Evolutionary conservation across 176 grass and related monocot genomes (phyloP), one percentile per base, ranked within the genome.

Genomic region (Triticum monococcum): DNA sequence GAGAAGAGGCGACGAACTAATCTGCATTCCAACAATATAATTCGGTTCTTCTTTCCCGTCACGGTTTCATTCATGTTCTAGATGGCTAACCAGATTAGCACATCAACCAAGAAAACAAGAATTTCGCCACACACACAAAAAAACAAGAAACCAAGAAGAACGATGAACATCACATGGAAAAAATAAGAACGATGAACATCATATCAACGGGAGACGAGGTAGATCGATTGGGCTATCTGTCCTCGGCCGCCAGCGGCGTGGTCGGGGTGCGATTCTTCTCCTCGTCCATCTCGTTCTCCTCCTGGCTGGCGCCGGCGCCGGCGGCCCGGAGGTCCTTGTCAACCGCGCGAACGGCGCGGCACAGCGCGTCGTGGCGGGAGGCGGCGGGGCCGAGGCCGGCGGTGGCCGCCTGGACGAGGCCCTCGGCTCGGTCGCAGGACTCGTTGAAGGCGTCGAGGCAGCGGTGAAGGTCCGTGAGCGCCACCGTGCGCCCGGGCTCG

Each of bases 381-480:
- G n/a, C 7, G 3, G 3, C 12, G 59, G 22, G 1, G 17, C 9
- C 20, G 77, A 12, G 32, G 10, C 57, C 9, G 22, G 23, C 4
- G 20, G 46, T 2, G 16, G 78, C 61, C 0, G 12, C 33, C 22
- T 3, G 22, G 54, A 84, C 36, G 68, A 75, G 68, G 9, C 30
- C 81, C 14, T 75, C 68, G 23, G 81, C 69, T 17, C 54, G n/a
- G 24, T 84, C 81, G 68, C 81, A 84, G 35, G 35, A 41, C 23
- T 37, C 35, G 23, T 1, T 4, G 54, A 84, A 84, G 69, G 23
- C 69, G 14, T 75, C 35, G 24, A 74, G 54, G 35, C 54, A 22
- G 52, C 28, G 5, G 8, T 70, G 59, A 20, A 84, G 52, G 14
- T 61, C 9, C 8, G 12, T 9, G 23, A 84, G 13, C 16, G 68